Percentiles rank a stretch among this genome's conserved stretches.
phyloP scores from a whole-genome alignment of 2,329 filamentous ascomycete genomes.

The Trichophyton schoenleinii region DNA sequence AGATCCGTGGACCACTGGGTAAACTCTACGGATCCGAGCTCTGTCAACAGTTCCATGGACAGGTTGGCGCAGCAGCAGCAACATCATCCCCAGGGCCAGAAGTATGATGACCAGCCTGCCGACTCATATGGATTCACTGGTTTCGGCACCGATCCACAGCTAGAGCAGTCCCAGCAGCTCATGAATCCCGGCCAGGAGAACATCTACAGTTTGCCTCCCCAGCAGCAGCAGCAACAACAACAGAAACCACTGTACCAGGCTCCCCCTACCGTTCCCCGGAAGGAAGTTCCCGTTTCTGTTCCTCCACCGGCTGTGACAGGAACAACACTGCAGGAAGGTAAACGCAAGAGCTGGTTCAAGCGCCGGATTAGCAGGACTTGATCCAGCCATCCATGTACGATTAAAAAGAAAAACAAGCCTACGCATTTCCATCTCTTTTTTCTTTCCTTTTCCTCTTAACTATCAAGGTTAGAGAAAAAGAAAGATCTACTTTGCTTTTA shows the following conservation, averaged over 20 bases:
- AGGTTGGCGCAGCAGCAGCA: conserved; percentile 44
- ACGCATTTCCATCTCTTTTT: neutral
- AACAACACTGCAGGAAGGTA: conserved; percentile 39
- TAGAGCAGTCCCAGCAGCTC: conserved; percentile 16
- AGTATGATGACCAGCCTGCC: conserved; percentile 18
- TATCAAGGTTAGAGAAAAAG: neutral
- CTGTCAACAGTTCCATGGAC: conserved; percentile 84
- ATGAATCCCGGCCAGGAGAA: neutral
- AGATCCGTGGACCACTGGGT: conserved; percentile 58
- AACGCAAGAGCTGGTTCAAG: conserved; percentile 84
- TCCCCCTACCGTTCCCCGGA: conserved; percentile 13
- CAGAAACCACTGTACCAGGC: neutral
- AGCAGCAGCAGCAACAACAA: conserved; percentile 4
- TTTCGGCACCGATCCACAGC: conserved; percentile 34
- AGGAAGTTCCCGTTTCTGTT: conserved; percentile 10
- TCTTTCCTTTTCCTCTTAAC: neutral
- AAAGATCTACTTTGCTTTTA: neutral
- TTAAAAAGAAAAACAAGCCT: neutral
- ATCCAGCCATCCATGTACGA: neutral
- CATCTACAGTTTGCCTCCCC: neutral
- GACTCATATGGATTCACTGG: conserved; percentile 54
- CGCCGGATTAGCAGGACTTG: conserved; percentile 23
- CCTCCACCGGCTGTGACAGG: conserved; percentile 6
- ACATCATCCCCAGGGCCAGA: conserved; percentile 20
- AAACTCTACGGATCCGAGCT: conserved; percentile 81